Conservation (phyloP, 805 yeast genomes). For the Candida argentea region DNA sequence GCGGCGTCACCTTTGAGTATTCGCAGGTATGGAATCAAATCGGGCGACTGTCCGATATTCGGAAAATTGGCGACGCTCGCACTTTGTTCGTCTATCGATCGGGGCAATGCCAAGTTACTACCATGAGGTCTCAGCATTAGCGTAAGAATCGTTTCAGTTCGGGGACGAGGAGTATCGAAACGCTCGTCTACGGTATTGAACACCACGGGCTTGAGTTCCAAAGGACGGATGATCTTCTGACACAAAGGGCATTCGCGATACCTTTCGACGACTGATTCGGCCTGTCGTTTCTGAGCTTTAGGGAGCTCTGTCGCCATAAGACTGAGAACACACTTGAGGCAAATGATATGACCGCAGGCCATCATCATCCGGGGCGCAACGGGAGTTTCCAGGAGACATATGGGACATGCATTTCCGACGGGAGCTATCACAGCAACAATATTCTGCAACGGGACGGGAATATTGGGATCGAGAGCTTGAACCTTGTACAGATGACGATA, state of each 20-base stretch:
- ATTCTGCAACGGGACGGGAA: conserved; percentile 50
- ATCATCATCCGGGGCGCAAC: conserved; percentile 89
- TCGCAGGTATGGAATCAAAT: conserved; percentile 42
- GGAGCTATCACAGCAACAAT: conserved; percentile 70
- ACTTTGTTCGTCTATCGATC: conserved; percentile 19
- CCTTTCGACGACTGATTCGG: conserved; percentile 30
- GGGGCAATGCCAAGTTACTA: conserved; percentile 41
- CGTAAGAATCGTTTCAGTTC: conserved; percentile 47
- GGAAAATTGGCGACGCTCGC: conserved; percentile 41
- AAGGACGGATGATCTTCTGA: conserved; percentile 40
- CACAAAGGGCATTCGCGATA: conserved; percentile 78
- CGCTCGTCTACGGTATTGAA: conserved; percentile 38
- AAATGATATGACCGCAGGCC: conserved; percentile 87
- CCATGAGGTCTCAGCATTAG: conserved; percentile 45
- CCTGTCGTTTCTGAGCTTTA: conserved; percentile 24
- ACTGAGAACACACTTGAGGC: conserved; percentile 71
- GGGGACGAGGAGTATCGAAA: conserved; percentile 47
- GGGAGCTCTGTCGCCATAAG: conserved; percentile 50
- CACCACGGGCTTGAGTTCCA: conserved; percentile 58
- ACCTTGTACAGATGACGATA: conserved; percentile 42
- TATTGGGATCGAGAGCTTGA: conserved; percentile 65
- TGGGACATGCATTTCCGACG: conserved; percentile 77
- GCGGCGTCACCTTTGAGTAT: conserved; percentile 55
- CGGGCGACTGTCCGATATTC: conserved; percentile 28
- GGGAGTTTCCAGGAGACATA: conserved; percentile 75